Percentiles rank a stretch among this genome's conserved stretches.
Evolutionary conservation across 257 asterid species (phyloP).

Genomic region (Przewalskia tangutica): DNA sequence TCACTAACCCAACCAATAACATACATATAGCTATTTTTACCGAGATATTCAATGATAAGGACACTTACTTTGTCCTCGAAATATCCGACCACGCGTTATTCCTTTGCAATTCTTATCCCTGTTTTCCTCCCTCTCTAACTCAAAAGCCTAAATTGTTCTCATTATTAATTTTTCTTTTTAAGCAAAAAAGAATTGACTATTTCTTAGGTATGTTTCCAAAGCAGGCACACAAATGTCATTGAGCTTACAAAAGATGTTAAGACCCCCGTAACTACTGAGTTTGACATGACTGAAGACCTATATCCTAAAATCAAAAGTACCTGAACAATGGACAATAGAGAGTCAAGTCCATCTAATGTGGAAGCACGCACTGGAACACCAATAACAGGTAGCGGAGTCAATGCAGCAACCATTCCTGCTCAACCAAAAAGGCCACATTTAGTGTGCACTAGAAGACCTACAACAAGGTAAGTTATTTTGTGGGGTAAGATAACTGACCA

Average conservation of each 20-base stretch:
- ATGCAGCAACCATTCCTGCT: conserved; percentile 96
- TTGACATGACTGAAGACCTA: not conserved
- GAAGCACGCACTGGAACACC: conserved; percentile 98
- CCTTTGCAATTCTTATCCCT: not conserved
- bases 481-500: conserved; percentile 27
- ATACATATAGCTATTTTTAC: not conserved
- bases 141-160: not conserved
- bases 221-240: not conserved
- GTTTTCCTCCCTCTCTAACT: not conserved
- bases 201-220: not conserved
- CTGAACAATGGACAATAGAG: conserved; percentile 96
- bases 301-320: conserved; percentile 19
- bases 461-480: not conserved
- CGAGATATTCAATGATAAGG: not conserved
- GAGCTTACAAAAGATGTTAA: not conserved
- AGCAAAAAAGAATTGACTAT: not conserved
- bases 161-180: not conserved
- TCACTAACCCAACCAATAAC: not conserved
- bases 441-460: not conserved
- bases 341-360: conserved; percentile 84
- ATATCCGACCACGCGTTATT: not conserved
- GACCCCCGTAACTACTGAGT: not conserved
- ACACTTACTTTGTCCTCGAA: not conserved
- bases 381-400: conserved; percentile 92
- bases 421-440: not conserved